Evolutionary conservation across 148 eudicot species (phyloP), one percentile per base, ranked within the genome.

Genomic region (Vaccinium corymbosum): DNA sequence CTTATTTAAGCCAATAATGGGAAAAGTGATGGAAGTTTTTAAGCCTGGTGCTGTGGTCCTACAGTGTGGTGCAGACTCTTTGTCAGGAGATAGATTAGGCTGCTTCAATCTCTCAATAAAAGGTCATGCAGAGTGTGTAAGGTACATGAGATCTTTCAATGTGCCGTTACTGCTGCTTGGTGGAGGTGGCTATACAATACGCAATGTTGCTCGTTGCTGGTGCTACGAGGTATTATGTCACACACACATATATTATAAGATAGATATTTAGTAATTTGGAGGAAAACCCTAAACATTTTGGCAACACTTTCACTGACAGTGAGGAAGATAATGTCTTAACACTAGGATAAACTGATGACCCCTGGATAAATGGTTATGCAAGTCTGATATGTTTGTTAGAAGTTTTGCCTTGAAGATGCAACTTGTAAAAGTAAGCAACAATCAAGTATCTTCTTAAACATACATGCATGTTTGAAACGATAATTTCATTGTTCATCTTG

Each of bases 141-240:
- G 84, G 80, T 94, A 87, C 84, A 91, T 94, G 94, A 90, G 95
- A 83, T 94, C 97, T 77, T 94, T 94, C 66, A 94, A 94, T 83
- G 97, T 94, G 68, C 97, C 94, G 0, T 84, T 94, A 49, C 84
- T 94, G 79, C 82, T 94, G 88, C 74, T 94, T 64, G 97, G 97
- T 89, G 97, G 97, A 22, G 97, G 97, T 81, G 97, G 97, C 61
- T 94, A 94, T 83, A 94, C 94, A 8, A 92, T 94, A 82, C 88
- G 95, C 49, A 94, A 94, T 80, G 97, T 94, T 84, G 97, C 95
- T 84, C 95, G 97, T 52, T 94, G 95, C 85, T 94, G 97, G 95
- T 92, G 95, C 80, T 94, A 94, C 79, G 97, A 94, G 97, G 97
- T 93, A 87, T 81, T 80, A 15, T 25, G 59, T 48, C 62, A 17